phyloP scores from a whole-genome alignment of 2,329 filamentous ascomycete genomes.

The Stemphylium beticola region DNA sequence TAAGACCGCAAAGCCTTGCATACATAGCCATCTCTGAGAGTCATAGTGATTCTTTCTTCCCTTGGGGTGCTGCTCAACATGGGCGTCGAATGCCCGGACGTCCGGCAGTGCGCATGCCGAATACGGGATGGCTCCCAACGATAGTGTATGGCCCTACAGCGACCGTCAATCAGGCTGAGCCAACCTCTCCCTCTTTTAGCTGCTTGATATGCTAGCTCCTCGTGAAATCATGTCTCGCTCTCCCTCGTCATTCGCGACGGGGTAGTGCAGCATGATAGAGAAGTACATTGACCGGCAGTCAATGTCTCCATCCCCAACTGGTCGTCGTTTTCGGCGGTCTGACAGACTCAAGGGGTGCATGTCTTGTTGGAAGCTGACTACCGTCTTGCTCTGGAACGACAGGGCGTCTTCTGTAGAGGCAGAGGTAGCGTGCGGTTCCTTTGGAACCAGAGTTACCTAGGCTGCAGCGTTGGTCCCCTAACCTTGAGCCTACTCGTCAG shows the following conservation, averaged over 20 bases:
- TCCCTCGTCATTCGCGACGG: not conserved
- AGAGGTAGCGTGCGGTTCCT: constrained; percentile 4
- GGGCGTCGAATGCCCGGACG: not conserved
- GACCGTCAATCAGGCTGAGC: not conserved
- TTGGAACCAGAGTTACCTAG: not conserved
- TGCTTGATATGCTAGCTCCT: not conserved
- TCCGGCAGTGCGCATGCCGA: constrained; percentile 2
- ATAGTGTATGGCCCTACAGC: not conserved
- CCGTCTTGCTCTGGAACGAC: not conserved
- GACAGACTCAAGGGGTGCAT: not conserved
- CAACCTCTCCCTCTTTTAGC: not conserved
- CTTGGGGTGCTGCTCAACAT: not conserved
- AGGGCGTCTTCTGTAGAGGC: not conserved
- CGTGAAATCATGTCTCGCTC: constrained; percentile 1
- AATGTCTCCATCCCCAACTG: not conserved
- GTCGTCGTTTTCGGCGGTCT: not conserved
- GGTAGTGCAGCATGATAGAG: not conserved
- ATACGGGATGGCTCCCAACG: not conserved
- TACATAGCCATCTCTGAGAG: not conserved
- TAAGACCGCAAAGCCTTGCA: not conserved
- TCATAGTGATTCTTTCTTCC: not conserved
- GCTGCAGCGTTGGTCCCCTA: not conserved
- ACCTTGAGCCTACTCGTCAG: constrained; percentile 13
- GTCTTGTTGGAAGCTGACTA: not conserved
- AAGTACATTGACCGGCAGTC: not conserved